Percentiles rank a stretch among this genome's conserved stretches.
Evolutionary conservation across 208 protist genomes (phyloP).

Genomic region (Crithidia bombi): DNA sequence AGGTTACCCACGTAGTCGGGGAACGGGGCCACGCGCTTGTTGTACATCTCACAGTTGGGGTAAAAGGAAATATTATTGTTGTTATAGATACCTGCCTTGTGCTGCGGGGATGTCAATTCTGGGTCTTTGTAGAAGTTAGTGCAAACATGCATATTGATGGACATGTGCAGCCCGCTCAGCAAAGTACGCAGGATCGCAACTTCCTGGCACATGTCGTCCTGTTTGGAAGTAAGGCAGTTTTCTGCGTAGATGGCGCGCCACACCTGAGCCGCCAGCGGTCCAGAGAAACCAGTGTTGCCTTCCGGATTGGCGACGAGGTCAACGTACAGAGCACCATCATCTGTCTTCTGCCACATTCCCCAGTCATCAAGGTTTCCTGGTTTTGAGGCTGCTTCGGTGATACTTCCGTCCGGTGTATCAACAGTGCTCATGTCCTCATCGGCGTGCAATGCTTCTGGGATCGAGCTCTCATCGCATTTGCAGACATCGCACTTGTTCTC

Average conservation of each 20-base stretch:
- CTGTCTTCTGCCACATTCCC: constrained; percentile 48
- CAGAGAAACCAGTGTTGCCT: constrained; percentile 86
- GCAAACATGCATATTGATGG: constrained; percentile 87
- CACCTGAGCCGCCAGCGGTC: constrained; percentile 70
- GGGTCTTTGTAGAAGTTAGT: constrained; percentile 85
- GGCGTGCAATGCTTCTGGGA: constrained; percentile 69
- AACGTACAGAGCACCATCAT: constrained; percentile 69
- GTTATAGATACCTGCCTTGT: constrained; percentile 60
- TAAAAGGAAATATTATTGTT: constrained; percentile 84
- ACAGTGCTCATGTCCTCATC: constrained; percentile 82
- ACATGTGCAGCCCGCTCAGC: constrained; percentile 89
- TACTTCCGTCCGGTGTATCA: constrained; percentile 35
- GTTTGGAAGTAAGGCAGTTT: constrained; percentile 62
- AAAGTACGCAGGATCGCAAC: constrained; percentile 63
- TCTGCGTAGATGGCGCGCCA: constrained; percentile 89
- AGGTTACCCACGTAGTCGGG: constrained; percentile 83
- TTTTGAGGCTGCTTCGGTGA: constrained; percentile 30
- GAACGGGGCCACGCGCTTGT: constrained; percentile 50
- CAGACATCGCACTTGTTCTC: constrained; percentile 85
- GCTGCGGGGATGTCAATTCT: constrained; percentile 60
- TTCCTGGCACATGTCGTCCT: constrained; percentile 57
- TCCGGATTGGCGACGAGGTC: constrained; percentile 86
- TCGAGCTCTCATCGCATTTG: constrained; percentile 73
- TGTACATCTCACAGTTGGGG: constrained; percentile 88
- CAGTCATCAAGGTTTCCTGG: constrained; percentile 63